Conservation (phyloP, 2,329 filamentous ascomycete species). For the Nothophaeocryptopus gaeumannii region DNA sequence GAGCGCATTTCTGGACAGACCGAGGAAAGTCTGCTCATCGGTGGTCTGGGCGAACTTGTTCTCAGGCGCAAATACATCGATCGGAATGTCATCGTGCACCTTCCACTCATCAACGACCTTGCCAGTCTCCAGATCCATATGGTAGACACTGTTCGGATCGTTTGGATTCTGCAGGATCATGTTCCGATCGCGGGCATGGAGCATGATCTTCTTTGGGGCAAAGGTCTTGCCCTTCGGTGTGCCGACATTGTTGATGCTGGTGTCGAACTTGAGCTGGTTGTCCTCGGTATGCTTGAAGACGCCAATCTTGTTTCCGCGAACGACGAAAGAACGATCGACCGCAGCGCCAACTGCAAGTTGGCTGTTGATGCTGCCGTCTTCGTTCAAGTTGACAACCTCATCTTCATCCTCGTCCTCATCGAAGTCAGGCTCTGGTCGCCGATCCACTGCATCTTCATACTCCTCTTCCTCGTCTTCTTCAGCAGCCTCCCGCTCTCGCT, state of each 20-base stretch:
- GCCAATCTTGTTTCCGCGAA: conserved; percentile 95
- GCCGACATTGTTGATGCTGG: conserved; percentile 93
- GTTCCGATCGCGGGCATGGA: conserved; percentile 84
- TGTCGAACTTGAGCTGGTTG: conserved; percentile 92
- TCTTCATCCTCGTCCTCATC: conserved; percentile 73
- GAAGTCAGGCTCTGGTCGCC: conserved; percentile 67
- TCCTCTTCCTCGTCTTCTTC: conserved; percentile 55
- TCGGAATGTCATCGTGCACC: conserved; percentile 90
- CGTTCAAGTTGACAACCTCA: conserved; percentile 66
- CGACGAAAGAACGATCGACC: conserved; percentile 93
- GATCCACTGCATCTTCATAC: conserved; percentile 62
- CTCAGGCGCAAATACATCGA: conserved; percentile 88
- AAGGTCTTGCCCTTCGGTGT: conserved; percentile 84
- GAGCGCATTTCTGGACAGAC: conserved; percentile 86
- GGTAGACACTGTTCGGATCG: conserved; percentile 87
- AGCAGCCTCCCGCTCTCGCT: conserved; percentile 53
- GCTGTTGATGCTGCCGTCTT: conserved; percentile 84
- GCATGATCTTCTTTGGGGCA: conserved; percentile 94
- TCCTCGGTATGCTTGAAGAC: conserved; percentile 96
- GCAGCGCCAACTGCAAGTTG: conserved; percentile 95
- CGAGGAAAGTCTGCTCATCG: conserved; percentile 88
- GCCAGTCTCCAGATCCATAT: conserved; percentile 96
- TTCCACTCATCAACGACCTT: conserved; percentile 99
- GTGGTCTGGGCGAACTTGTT: conserved; percentile 99
- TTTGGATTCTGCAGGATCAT: conserved; percentile 80